Base-by-base conservation (phyloP, 495 filamentous ascomycete genomes). In the Thermothielavioides terrestris region DNA sequence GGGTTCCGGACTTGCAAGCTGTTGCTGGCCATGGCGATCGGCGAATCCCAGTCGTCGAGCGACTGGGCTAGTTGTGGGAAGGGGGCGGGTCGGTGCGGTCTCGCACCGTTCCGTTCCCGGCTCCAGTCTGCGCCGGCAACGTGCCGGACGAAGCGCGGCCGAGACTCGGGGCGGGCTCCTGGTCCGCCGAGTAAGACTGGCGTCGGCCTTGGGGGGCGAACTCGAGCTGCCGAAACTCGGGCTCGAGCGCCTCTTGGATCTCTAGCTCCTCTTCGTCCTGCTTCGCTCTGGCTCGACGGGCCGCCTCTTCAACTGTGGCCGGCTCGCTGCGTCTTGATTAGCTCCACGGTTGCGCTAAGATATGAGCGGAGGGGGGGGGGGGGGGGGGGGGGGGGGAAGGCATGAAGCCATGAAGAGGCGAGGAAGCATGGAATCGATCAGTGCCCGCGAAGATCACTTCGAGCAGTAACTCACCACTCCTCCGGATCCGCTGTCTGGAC, bases 1-100 rank as follows among this genome's bases (percentile, higher is more conserved):
- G 64, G 51, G 46, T 64, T 65, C 42, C 67, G 57, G 25, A 74
- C 69, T 46, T 68, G 66, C 37, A 75, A 51, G 47, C 56, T 45
- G 26, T 9, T 20, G 25, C 8, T 67, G 31, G 67, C 61, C 69
- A 73, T 75, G 49, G 34, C 60, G 59, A 42, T 11, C 23, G 51
- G 46, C 30, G 37, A 18, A 42, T 22, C 35, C 11, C 39, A 23
- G 39, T 28, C 41, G 20, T 37, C 25, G 6, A 20, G n/a, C n/a
- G 41, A 39, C 38, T 12, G 12, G 12, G 30, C 40, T 51, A 52
- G 21, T 52, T 46, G 22, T 17, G 25, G 34, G 47, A 38, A n/a
- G 17, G 25, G 6, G 30, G 20, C 6, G 10, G 28, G 27, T 34
- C 6, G 12, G 14, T 36, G 39, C 6, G 17, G 44, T 39, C 21